phyloP scores from a whole-genome alignment of 2,329 filamentous ascomycete species.

The Claviceps digitariae region DNA sequence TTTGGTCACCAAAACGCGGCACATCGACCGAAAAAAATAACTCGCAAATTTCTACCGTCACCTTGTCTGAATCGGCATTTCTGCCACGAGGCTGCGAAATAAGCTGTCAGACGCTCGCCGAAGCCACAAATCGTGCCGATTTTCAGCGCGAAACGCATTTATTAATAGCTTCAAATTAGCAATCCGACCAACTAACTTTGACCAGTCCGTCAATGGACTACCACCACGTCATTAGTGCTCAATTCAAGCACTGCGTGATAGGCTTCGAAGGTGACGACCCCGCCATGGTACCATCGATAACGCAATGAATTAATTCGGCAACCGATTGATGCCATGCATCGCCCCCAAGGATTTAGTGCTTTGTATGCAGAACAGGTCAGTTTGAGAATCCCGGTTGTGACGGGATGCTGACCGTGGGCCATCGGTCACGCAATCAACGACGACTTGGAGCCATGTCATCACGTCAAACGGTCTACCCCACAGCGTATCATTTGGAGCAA shows the following conservation, averaged over 20 bases:
- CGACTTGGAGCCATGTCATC: not conserved
- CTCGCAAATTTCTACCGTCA: too few species aligned
- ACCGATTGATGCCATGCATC: not conserved
- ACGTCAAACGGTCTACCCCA: not conserved
- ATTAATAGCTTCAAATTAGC: not conserved
- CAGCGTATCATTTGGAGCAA: not conserved
- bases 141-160: too few species aligned
- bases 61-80: too few species aligned
- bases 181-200: not conserved
- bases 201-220: not conserved
- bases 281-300: not conserved
- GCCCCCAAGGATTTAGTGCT: not conserved
- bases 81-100: too few species aligned
- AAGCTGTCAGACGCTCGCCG: too few species aligned
- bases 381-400: not conserved
- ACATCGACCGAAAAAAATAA: too few species aligned
- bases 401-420: not conserved
- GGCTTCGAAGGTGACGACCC: not conserved
- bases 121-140: too few species aligned
- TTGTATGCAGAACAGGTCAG: not conserved
- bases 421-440: conserved; percentile 4
- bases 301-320: not conserved
- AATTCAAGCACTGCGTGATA: not conserved
- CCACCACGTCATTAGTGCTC: not conserved
- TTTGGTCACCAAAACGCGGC: too few species aligned